Evolutionary conservation across 768 basidiomycete species (phyloP), one percentile per base, ranked within the genome.

Genomic region (Mycena chlorophos): DNA sequence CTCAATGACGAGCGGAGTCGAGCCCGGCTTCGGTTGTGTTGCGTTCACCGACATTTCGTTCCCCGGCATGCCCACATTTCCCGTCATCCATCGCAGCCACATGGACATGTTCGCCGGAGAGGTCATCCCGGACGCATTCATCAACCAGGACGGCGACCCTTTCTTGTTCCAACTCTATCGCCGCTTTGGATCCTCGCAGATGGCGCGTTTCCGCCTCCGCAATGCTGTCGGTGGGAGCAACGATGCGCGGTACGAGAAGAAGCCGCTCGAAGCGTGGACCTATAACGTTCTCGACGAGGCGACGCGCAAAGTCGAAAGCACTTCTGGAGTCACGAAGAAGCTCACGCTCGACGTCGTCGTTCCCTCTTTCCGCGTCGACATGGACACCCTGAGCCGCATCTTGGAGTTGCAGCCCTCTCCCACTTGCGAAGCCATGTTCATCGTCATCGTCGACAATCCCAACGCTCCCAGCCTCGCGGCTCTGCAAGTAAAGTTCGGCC

Each of bases 1-100:
- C 10, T 59, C 78, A 1, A 23, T 55, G 13, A 51, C 56, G 13
- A 60, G 68, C 4, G 57, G 62, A 2, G 67, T 71, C 40, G 22
- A 42, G 4, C 60, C 67, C 4, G 83, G 84, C 4, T 75, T 84
- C 46, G 84, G 82, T 10, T 84, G 82, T 37, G 76, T 85, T 2
- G 77, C 82, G 0, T 84, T 86, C 67, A 82, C 76, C 5, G 82
- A 84, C 57, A 69, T 65, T 17, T 71, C 74, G 8, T 85, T 83
- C 60, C 80, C 78, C 0, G 85, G 82, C 0, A 83, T 85, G 81
- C 83, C 82, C 0, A 84, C 83, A 0, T 84, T 85, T 59, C 84
- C 85, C 1, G 71, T 84, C 49, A 48, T 86, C 40, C 81, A 84
- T 54, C 75, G 76, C 23, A 78, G 69, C 0, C 84, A 86, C 60